Evolutionary conservation across 75 land plant genomes (phyloP).

Genomic region (Sequoiadendron giganteum): DNA sequence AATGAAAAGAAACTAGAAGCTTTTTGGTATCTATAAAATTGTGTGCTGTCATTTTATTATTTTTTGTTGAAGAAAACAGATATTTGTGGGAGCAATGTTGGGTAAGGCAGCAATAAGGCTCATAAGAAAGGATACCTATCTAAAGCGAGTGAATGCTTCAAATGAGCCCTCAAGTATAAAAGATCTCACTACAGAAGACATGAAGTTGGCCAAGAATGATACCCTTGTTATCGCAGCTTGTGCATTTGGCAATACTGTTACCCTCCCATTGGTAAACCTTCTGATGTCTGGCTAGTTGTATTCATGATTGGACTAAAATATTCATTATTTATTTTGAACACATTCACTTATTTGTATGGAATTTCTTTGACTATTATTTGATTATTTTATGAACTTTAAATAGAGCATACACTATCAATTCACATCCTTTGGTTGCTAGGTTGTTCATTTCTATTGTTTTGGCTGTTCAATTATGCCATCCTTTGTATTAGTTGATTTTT

Average conservation of each 20-base stretch:
- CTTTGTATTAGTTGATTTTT: neutral
- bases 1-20: neutral
- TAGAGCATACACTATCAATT: neutral
- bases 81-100: slow-evolving; percentile 26
- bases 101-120: slow-evolving; percentile 22
- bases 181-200: neutral
- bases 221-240: slow-evolving; percentile 27
- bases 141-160: neutral
- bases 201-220: slow-evolving; percentile 16
- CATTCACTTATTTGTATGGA: neutral
- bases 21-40: slow-evolving; percentile 5
- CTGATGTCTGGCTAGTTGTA: neutral
- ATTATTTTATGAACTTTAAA: neutral
- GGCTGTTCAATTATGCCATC: neutral
- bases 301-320: neutral
- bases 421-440: neutral
- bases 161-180: neutral
- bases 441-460: neutral
- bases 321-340: neutral
- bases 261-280: slow-evolving; percentile 26
- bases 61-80: slow-evolving; percentile 11
- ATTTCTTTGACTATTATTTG: neutral
- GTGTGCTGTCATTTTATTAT: neutral
- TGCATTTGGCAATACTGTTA: slow-evolving; percentile 31
- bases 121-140: slow-evolving; percentile 1